Base-by-base conservation (phyloP, 306 rosid species). In the Quercus variabilis region DNA sequence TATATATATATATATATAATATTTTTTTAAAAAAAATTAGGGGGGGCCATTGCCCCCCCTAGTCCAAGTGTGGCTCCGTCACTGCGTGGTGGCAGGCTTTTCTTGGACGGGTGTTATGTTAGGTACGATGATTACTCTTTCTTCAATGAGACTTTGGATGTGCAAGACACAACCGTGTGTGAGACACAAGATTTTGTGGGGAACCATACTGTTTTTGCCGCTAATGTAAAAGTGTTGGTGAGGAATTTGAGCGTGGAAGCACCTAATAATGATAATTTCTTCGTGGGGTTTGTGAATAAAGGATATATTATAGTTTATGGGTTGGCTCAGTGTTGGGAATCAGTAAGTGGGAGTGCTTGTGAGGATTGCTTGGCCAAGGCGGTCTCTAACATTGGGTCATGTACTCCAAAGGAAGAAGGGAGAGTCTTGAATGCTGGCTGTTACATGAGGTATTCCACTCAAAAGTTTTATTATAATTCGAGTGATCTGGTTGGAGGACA, bases 321-420 rank as follows among this genome's bases (percentile, higher is more conserved):
- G 31, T 86, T 90, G 93, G 97, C 88, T 74, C 94, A 90, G 84
- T 92, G 97, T 62, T 92, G 97, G 97, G 79, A 82, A 43, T 55
- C 75, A 59, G 91, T 89, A 4, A 88, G 35, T 35, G 91, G 82
- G 5, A 54, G 74, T 43, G 74, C 49, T 9, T 92, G 94, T 13
- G 35, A 55, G 33, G 52, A 70, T 10, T 92, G 97, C 76, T 89
- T 90, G 79, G 82, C 41, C 17, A 79, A 83, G 57, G 81, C 94
- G 6, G 88, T 77, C 21, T 6, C 20, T 18, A 75, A 74, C 64
- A 83, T 88, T 60, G 59, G 58, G 18, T 52, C 89, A 0, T 92
- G 97, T 76, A 38, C 73, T 6, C 86, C 91, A 0, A 91, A 86
- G 77, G 80, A 79, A 21, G 97, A 92, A 87, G 97, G 88, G 46